phyloP scores from a whole-genome alignment of 2,329 filamentous ascomycete species.

The Blumeria graminis region DNA sequence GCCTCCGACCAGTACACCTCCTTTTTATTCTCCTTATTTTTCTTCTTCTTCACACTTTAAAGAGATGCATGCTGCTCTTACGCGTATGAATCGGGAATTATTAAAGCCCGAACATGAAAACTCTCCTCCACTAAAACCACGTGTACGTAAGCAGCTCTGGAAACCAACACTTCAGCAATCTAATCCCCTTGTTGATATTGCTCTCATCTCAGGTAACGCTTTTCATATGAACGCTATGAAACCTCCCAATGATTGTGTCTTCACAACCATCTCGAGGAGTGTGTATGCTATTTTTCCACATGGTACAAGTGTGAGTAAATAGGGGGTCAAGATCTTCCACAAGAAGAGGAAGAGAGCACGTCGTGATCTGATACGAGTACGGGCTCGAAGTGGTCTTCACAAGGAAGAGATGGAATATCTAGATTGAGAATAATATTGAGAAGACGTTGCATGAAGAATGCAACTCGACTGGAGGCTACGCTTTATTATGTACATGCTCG shows the following conservation, averaged over 20 bases:
- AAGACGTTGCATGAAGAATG: too few species aligned
- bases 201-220: background rate
- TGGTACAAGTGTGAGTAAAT: too few species aligned
- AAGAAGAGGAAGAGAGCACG: too few species aligned
- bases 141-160: background rate
- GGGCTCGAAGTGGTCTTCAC: too few species aligned
- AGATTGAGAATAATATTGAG: too few species aligned
- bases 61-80: background rate
- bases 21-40: background rate
- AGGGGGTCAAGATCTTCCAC: too few species aligned
- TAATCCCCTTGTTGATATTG: background rate
- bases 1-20: background rate
- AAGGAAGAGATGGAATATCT: too few species aligned
- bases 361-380: too few species aligned
- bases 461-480: too few species aligned
- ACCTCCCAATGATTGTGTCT: background rate
- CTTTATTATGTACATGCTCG: too few species aligned
- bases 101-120: background rate
- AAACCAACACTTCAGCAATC: background rate
- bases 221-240: background rate
- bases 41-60: background rate
- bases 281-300: too few species aligned
- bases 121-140: background rate
- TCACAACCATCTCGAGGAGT: too few species aligned
- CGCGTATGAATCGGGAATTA: background rate